A percentile compares a stretch with the other conserved stretches of the same genome.
Conservation (phyloP, 257 asterid genomes). For the Forsythia suspensa region DNA sequence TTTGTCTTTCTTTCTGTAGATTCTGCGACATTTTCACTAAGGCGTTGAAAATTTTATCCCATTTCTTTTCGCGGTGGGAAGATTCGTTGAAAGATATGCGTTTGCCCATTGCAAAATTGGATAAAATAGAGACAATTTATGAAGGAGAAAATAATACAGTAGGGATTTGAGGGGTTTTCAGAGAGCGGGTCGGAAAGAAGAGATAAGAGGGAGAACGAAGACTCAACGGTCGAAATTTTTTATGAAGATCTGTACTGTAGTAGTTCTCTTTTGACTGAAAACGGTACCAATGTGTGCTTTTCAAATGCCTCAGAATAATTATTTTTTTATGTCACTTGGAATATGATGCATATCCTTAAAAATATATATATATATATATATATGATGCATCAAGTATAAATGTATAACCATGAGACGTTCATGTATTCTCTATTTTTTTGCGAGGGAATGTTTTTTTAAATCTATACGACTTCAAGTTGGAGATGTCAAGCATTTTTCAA, state of each 20-base stretch:
- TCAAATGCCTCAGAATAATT: no score
- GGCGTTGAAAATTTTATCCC: conserved; percentile 52
- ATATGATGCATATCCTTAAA: no score
- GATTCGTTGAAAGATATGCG: conserved; percentile 28
- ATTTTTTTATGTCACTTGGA: no score
- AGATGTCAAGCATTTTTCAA: no score
- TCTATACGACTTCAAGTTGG: no score
- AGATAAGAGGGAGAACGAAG: neutral
- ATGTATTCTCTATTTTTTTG: no score
- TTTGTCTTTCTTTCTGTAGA: conserved; percentile 48
- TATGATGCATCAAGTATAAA: no score
- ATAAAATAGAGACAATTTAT: neutral
- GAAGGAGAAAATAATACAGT: conserved; percentile 2
- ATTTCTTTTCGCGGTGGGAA: conserved; percentile 45
- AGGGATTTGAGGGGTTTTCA: conserved; percentile 7
- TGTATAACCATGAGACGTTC: no score
- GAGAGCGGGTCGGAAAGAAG: conserved; percentile 10
- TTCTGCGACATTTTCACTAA: conserved; percentile 43
- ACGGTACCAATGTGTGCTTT: neutral
- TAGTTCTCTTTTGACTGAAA: neutral
- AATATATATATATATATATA: no score
- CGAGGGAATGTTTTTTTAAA: no score
- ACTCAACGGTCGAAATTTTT: conserved; percentile 38
- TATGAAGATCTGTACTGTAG: neutral
- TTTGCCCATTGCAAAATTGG: conserved; percentile 50